A percentile compares a stretch with the other conserved stretches of the same genome.
These are phyloP conservation scores for Candida tammaniensis DNA, from an alignment of 805 yeast genomes.

Conservation along the genomic window DNA sequence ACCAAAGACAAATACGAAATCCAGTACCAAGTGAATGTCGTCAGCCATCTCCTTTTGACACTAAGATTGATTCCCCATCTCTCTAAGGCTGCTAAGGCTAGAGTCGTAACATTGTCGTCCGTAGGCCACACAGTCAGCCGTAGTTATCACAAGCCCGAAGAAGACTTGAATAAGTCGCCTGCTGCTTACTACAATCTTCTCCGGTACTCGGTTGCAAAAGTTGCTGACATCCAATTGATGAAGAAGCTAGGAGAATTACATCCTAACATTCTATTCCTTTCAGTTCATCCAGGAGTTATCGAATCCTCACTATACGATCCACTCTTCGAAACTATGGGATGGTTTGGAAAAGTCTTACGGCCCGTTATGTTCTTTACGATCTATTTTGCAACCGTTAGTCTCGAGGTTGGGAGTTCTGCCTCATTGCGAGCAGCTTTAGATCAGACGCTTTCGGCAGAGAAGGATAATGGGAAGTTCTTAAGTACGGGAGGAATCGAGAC, in stretches of 20 bases:
- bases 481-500: slow-evolving; percentile 30
- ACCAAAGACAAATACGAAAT: slow-evolving; percentile 38
- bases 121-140: slow-evolving; percentile 34
- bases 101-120: slow-evolving; percentile 31
- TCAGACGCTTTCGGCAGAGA: slow-evolving; percentile 16
- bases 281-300: slow-evolving; percentile 42
- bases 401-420: slow-evolving; percentile 34
- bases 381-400: slow-evolving; percentile 30
- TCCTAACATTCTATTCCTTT: slow-evolving; percentile 30
- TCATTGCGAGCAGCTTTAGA: slow-evolving; percentile 35
- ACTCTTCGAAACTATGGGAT: slow-evolving; percentile 5
- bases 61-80: slow-evolving; percentile 27
- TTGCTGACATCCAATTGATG: slow-evolving; percentile 31
- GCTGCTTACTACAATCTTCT: slow-evolving; percentile 24
- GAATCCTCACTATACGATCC: slow-evolving; percentile 31
- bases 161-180: slow-evolving; percentile 23
- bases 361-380: slow-evolving; percentile 11
- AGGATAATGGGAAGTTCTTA: slow-evolving; percentile 29
- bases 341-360: neutral
- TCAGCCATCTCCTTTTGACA: slow-evolving; percentile 34
- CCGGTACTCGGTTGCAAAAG: slow-evolving; percentile 36
- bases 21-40: slow-evolving; percentile 40
- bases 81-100: slow-evolving; percentile 21
- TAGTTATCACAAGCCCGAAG: slow-evolving; percentile 23
- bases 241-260: slow-evolving; percentile 23